These are phyloP conservation scores for Cladorrhinum sp. DNA, from an alignment of 2,329 filamentous ascomycete species.

Conservation along the genomic window DNA sequence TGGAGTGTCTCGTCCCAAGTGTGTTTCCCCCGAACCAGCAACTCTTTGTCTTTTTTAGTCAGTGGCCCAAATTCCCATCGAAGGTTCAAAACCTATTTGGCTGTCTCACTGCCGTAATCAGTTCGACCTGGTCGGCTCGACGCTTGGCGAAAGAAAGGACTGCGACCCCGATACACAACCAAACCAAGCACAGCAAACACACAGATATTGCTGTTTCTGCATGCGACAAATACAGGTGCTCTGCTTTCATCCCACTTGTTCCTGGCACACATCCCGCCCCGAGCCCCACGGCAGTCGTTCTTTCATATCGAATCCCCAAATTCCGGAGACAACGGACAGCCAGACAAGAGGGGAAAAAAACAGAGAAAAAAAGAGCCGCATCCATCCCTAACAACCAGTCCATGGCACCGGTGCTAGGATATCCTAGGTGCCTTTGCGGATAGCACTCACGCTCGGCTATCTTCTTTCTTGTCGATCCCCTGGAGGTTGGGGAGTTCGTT, in stretches of 20 bases:
- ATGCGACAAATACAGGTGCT: constrained; percentile 2
- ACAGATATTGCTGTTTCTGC: not conserved
- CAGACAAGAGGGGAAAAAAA: too few species aligned
- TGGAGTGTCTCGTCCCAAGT: not conserved
- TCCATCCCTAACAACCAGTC: constrained; percentile 6
- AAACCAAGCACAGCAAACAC: not conserved
- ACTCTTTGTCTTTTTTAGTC: constrained; percentile 8
- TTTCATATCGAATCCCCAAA: constrained; percentile 1
- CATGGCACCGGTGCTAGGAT: constrained; percentile 21
- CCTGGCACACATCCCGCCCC: not conserved
- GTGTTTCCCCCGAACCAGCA: not conserved
- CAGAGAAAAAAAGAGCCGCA: not conserved
- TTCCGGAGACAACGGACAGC: not conserved
- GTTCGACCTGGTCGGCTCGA: too few species aligned
- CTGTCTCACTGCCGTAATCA: not conserved
- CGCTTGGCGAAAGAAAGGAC: not conserved
- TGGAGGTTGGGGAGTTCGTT: not conserved
- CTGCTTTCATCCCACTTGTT: not conserved
- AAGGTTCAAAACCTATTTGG: constrained; percentile 1
- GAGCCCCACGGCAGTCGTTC: not conserved
- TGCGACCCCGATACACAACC: not conserved
- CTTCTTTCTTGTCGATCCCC: constrained; percentile 7
- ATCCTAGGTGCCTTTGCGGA: constrained; percentile 11
- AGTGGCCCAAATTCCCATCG: constrained; percentile 6
- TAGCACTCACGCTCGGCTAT: not conserved